Base-by-base conservation (phyloP, 2,329 filamentous ascomycete genomes). In the Penicillium sp. region DNA sequence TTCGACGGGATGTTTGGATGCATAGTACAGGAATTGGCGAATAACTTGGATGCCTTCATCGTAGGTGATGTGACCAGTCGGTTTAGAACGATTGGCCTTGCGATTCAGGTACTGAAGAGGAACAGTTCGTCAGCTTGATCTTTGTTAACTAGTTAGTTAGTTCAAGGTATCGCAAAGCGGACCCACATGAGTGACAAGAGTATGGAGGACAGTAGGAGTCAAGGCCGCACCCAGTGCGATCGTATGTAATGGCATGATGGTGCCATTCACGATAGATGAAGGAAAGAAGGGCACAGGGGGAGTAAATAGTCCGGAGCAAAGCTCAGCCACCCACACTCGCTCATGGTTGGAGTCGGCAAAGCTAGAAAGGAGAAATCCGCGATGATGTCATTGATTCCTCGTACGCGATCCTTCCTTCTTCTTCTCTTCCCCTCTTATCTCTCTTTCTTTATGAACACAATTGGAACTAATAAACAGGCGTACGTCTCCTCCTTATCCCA, bases 21-120 rank as follows among this genome's bases (percentile, higher is more conserved):
- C 86, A 69, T 90, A 93, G 37, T 81, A 72, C 31, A 98, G 80
- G 69, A 98, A 97, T 31, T 86, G 82, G 43, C 90, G 88, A 61
- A 97, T 86, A 44, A 98, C 79, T 56, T 89, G 83, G 12, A 98
- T 79, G 32, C 91, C 92, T 73, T 96, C 88, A 66, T 97, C 88
- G 73, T 98, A 98, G 46, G 90, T 91, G 48, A 98, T 83, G 68
- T 95, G 89, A 1, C 88, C 87, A 1, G 89, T 95, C 0, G 92
- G 92, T 55, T 91, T 91, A 57, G 91, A 78, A 54, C 80, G 83
- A 27, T 86, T 78, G 1, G 83, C 80, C 63, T 87, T 87, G 56
- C 88, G 85, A 63, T 95, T 87, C 53, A 95, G 76, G 70, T 93
- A 96, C 87, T 93, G 49, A 20, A n/a, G 27, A 40, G 20, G 45